Evolutionary conservation across 73 alveolate species (phyloP).

Genomic region (Paramecium pentaurelia): DNA sequence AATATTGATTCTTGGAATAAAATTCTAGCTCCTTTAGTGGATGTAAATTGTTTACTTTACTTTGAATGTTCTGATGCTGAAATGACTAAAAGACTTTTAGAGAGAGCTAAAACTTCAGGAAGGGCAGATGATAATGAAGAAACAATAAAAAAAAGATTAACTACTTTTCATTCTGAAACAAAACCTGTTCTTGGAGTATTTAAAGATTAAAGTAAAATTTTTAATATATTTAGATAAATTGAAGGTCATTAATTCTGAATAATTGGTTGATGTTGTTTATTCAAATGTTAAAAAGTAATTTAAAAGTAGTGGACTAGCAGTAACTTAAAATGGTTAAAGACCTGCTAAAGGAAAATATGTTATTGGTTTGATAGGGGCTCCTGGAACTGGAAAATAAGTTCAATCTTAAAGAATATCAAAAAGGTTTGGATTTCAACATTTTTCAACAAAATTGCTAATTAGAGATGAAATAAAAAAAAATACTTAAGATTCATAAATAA

Average conservation of each 20-base stretch:
- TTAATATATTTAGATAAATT: not conserved
- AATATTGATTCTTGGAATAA: constrained; percentile 81
- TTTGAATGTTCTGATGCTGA: constrained; percentile 92
- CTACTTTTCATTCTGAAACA: constrained; percentile 86
- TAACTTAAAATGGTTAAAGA: not conserved
- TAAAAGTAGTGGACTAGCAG: not conserved
- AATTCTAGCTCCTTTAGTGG: constrained; percentile 58
- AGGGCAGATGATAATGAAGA: constrained; percentile 98
- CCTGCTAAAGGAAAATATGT: constrained; percentile 53
- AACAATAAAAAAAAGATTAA: constrained; percentile 93
- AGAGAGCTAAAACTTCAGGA: constrained; percentile 93
- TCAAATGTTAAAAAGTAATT: not conserved
- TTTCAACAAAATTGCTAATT: constrained; percentile 76
- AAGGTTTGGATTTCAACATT: constrained; percentile 72
- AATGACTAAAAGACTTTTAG: constrained; percentile 85
- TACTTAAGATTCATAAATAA: not conserved
- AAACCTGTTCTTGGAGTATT: constrained; percentile 87
- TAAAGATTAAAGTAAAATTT: constrained; percentile 71
- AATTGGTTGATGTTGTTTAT: constrained; percentile 83
- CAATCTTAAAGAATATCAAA: constrained; percentile 81
- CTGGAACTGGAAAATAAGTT: constrained; percentile 95
- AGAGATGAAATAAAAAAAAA: constrained; percentile 67
- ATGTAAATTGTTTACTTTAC: constrained; percentile 73
- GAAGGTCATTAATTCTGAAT: constrained; percentile 78
- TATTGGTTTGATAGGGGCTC: constrained; percentile 74